Conservation (phyloP, 2,329 filamentous ascomycete species). For the Cercospora nicotianae region DNA sequence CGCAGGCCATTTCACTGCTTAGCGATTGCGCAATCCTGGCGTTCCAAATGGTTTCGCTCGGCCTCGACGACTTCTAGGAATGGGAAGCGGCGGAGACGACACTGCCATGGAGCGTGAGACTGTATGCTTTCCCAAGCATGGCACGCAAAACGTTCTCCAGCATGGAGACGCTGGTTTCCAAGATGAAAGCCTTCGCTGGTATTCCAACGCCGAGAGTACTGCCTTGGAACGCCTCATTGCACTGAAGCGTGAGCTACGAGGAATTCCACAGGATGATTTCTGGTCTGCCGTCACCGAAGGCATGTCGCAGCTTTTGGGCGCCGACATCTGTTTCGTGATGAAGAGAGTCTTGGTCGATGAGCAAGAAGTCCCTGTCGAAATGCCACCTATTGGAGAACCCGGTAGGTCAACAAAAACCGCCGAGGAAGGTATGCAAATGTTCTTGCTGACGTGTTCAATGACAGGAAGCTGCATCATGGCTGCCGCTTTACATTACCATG, state of each 20-base stretch:
- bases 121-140: conserved; percentile 34
- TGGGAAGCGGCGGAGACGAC: conserved; percentile 7
- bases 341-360: conserved; percentile 63
- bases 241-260: conserved; percentile 58
- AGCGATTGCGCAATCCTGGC: neutral
- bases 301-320: conserved; percentile 61
- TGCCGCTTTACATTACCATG: conserved; percentile 63
- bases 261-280: conserved; percentile 59
- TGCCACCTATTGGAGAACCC: conserved; percentile 59
- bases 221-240: conserved; percentile 60
- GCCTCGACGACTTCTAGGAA: conserved; percentile 6
- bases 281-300: conserved; percentile 65
- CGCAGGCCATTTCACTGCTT: neutral
- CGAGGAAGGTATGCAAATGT: neutral
- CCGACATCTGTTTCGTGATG: conserved; percentile 68
- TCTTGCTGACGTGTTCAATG: neutral
- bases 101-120: conserved; percentile 29
- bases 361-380: conserved; percentile 58
- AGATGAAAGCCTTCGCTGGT: conserved; percentile 29
- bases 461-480: conserved; percentile 64
- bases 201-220: conserved; percentile 54
- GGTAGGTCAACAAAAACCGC: neutral
- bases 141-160: conserved; percentile 31
- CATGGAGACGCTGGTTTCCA: conserved; percentile 31
- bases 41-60: conserved; percentile 3